Evolutionary conservation across 352 stramenopile genomes (phyloP).

Genomic region (Globisporangium paroecandrum): DNA sequence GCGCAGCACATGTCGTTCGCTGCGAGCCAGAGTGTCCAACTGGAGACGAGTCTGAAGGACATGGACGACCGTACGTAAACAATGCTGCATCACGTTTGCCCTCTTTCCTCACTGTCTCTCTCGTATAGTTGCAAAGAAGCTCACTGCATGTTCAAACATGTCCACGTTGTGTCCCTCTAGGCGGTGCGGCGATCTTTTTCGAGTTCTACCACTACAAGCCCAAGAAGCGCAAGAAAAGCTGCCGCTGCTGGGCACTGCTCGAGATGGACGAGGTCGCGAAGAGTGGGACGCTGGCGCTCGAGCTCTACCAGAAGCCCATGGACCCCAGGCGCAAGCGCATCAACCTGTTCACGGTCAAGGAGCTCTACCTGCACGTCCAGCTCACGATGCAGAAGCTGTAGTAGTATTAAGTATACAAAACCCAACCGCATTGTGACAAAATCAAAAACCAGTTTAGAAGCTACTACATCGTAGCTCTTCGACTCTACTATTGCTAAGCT

Average conservation of each 20-base stretch:
- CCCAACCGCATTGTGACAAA: neutral
- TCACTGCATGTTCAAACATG: neutral
- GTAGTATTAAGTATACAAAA: neutral
- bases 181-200: slow-evolving; percentile 56
- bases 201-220: slow-evolving; percentile 76
- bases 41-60: slow-evolving; percentile 42
- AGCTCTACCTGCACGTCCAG: slow-evolving; percentile 61
- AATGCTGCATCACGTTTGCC: neutral
- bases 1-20: slow-evolving; percentile 53
- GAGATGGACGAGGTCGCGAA: slow-evolving; percentile 64
- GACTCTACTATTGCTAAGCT: neutral
- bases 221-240: slow-evolving; percentile 77
- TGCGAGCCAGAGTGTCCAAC: slow-evolving; percentile 25
- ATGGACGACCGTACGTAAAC: slow-evolving; percentile 43
- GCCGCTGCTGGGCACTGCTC: slow-evolving; percentile 65
- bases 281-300: slow-evolving; percentile 32
- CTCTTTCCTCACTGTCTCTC: neutral
- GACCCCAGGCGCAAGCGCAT: slow-evolving; percentile 62
- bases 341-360: slow-evolving; percentile 71
- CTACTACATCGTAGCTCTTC: neutral
- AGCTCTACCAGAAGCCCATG: slow-evolving; percentile 73
- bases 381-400: slow-evolving; percentile 28
- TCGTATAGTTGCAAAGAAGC: neutral
- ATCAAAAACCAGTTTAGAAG: neutral
- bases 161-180: slow-evolving; percentile 19